Conservation (phyloP, 805 yeast genomes). For the Blastobotrys robertii region DNA sequence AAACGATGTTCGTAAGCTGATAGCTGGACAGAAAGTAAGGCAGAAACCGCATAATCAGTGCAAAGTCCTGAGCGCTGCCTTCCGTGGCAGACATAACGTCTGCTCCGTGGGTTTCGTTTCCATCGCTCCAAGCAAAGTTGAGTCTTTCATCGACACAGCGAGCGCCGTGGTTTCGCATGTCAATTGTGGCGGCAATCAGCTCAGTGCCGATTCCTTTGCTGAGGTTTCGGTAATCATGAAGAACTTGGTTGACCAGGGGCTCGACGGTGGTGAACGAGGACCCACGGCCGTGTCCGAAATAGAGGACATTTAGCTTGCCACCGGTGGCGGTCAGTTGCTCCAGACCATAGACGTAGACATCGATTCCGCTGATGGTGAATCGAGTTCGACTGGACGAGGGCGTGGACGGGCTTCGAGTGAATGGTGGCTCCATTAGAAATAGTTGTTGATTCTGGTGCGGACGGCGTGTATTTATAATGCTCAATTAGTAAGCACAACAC, state of each 20-base stretch:
- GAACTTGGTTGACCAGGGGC: constrained; percentile 31
- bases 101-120: constrained; percentile 40
- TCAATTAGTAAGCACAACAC: too few species aligned
- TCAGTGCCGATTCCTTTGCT: not conserved
- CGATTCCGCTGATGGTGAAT: constrained; percentile 36
- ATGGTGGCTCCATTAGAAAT: too few species aligned
- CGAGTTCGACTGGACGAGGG: constrained; percentile 6
- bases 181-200: constrained; percentile 41
- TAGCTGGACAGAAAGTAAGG: constrained; percentile 29
- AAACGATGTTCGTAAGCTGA: constrained; percentile 28
- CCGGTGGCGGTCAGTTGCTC: constrained; percentile 21
- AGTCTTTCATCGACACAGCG: constrained; percentile 29
- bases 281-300: constrained; percentile 38
- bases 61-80: constrained; percentile 38
- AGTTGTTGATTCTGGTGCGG: too few species aligned
- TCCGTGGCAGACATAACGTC: constrained; percentile 43
- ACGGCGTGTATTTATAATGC: too few species aligned
- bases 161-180: constrained; percentile 47
- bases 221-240: constrained; percentile 16
- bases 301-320: constrained; percentile 12
- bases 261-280: constrained; percentile 32
- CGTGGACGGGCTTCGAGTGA: not conserved
- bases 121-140: constrained; percentile 38
- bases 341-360: constrained; percentile 36
- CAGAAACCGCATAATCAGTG: constrained; percentile 35